Evolutionary conservation across 371 early-diverging fungal genomes (phyloP).

Genomic region (Apophysomyces variabilis): DNA sequence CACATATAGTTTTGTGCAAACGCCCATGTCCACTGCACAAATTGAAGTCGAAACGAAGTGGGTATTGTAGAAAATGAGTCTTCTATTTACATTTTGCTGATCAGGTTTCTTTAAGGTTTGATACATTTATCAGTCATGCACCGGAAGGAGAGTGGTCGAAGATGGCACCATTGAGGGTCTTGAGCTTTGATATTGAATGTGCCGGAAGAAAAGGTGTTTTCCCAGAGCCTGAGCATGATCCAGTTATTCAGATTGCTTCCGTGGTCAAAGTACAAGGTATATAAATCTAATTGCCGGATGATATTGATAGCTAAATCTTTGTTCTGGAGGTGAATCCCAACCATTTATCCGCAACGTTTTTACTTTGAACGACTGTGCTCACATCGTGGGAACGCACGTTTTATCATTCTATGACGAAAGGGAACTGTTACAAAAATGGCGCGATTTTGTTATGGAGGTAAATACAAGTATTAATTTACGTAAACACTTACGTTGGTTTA

Average conservation of each 20-base stretch:
- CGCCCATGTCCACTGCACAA: slow-evolving; percentile 73
- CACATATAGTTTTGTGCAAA: slow-evolving; percentile 58
- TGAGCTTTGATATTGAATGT: slow-evolving; percentile 99
- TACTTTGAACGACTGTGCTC: slow-evolving; percentile 87
- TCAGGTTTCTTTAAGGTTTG: slow-evolving; percentile 46
- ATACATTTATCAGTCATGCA: slow-evolving; percentile 82
- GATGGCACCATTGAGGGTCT: slow-evolving; percentile 95
- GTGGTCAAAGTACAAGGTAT: slow-evolving; percentile 88
- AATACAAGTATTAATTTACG: background rate
- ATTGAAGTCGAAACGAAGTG: slow-evolving; percentile 80
- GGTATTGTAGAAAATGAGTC: slow-evolving; percentile 7
- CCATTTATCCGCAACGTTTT: slow-evolving; percentile 95
- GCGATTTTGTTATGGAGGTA: slow-evolving; percentile 79
- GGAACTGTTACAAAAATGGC: slow-evolving; percentile 89
- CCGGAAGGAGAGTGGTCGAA: slow-evolving; percentile 93
- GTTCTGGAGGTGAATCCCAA: slow-evolving; percentile 64
- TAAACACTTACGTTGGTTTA: background rate
- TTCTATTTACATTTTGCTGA: background rate
- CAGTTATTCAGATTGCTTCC: slow-evolving; percentile 99
- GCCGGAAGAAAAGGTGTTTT: slow-evolving; percentile 97
- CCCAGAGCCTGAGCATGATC: slow-evolving; percentile 93
- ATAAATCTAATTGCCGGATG: background rate
- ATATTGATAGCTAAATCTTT: background rate
- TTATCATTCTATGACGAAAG: slow-evolving; percentile 85
- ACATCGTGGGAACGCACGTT: slow-evolving; percentile 94